Evolutionary conservation across 306 rosid species (phyloP), one percentile per base, ranked within the genome.

Genomic region (Cucurbita pepo): DNA sequence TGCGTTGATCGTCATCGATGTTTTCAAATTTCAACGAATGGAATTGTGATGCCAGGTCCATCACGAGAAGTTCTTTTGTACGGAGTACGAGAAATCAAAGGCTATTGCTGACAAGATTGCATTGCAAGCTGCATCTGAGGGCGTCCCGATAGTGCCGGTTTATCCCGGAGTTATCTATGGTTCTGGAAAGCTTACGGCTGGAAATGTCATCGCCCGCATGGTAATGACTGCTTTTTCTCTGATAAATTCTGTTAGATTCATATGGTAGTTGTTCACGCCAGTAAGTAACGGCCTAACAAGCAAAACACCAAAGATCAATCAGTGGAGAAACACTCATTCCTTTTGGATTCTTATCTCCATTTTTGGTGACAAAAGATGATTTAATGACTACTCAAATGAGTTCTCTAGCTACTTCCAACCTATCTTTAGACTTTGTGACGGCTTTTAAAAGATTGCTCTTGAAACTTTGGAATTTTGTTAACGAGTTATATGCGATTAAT

Each of bases 81-180:
- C 98, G 4, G 97, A 90, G 69, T 94, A 94, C 75, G 98, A 94
- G 86, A 89, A 81, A 78, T 94, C 99, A 22, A 94, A 94, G 81
- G 85, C 25, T 8, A 76, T 75, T 4, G 90, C 96, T 0, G 96
- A 94, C 80, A 89, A 87, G 78, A 83, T 94, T 37, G 97, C 96
- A 0, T 0, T 87, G 40, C 81, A 81, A 79, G 99, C 95, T 64
- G 96, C 87, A 2, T 80, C 83, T 0, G 91, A 87, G 64, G 97
- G 96, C 5, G 41, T 86, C 66, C 92, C 96, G 1, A 57, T 94
- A 36, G 84, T 88, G 53, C 21, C 76, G 8, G 85, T 94, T 65
- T 94, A 94, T 80, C 98, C 98, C 1, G 98, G 98, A 37, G 96
- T 94, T 5, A 86, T 94, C 64, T 90, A 90, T 72, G 98, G 97